Evolutionary conservation across 208 protist genomes (phyloP).

Genomic region (Angomonas ambiguus): DNA sequence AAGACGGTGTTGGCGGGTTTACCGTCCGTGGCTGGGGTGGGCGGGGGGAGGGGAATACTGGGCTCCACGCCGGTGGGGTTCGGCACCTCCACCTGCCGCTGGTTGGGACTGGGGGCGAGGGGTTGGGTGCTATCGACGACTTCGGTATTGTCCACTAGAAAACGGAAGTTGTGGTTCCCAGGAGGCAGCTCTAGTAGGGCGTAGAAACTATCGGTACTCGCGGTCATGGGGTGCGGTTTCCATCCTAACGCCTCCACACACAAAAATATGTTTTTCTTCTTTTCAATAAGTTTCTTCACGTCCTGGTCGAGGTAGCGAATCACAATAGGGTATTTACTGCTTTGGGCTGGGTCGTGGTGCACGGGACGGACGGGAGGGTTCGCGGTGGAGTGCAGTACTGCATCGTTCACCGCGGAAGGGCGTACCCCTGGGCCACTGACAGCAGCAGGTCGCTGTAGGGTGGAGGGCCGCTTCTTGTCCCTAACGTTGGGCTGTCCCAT

Average conservation of each 20-base stretch:
- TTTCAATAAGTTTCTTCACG: slow-evolving; percentile 35
- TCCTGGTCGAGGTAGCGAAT: slow-evolving; percentile 75
- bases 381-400: slow-evolving; percentile 31
- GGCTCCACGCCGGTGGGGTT: slow-evolving; percentile 7
- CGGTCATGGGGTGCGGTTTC: slow-evolving; percentile 72
- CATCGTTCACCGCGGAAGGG: slow-evolving; percentile 33
- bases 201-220: slow-evolving; percentile 84
- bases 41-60: slow-evolving; percentile 25
- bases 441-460: slow-evolving; percentile 6
- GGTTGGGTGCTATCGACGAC: slow-evolving; percentile 76
- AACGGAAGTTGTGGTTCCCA: slow-evolving; percentile 81
- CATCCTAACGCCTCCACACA: slow-evolving; percentile 64
- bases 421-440: slow-evolving; percentile 22
- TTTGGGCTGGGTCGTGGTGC: not conserved
- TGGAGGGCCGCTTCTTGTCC: slow-evolving; percentile 34
- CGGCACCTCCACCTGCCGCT: slow-evolving; percentile 1
- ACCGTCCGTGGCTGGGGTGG: slow-evolving; percentile 33
- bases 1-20: slow-evolving; percentile 62
- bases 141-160: slow-evolving; percentile 60
- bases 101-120: slow-evolving; percentile 22
- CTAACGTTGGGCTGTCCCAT: slow-evolving; percentile 74
- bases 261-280: slow-evolving; percentile 43
- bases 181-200: slow-evolving; percentile 69
- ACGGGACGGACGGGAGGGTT: slow-evolving; percentile 12
- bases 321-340: slow-evolving; percentile 64